Evolutionary conservation across 164 flowering plant species (phyloP).

Genomic region (Warburgia ugandensis): DNA sequence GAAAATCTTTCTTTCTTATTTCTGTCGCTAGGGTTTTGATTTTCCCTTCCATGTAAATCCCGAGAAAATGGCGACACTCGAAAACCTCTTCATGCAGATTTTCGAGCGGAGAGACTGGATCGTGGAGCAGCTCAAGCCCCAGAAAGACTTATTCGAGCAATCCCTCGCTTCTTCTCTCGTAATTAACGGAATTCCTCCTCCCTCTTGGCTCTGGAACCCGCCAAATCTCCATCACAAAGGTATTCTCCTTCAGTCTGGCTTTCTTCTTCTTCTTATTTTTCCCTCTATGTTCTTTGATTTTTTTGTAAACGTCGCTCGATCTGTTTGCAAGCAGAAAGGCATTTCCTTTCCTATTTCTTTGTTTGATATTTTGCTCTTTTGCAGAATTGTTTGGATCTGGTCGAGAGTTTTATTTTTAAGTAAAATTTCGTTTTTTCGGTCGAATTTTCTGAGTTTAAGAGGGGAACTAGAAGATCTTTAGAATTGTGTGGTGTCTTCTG

Average conservation of each 20-base stretch:
- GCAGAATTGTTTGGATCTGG: no score
- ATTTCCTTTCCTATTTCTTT: not conserved
- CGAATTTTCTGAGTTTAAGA: not conserved
- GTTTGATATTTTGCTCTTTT: not conserved
- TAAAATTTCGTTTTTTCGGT: not conserved
- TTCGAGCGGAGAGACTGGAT: slow-evolving; percentile 60
- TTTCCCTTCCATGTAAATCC: not conserved
- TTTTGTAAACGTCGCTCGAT: no score
- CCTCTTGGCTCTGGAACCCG: slow-evolving; percentile 54
- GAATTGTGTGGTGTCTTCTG: no score
- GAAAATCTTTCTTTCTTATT: not conserved
- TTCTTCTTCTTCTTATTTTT: not conserved
- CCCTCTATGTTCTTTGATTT: no score
- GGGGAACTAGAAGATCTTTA: no score
- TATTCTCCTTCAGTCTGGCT: slow-evolving; percentile 4
- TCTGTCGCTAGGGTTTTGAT: not conserved
- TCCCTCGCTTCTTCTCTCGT: slow-evolving; percentile 55
- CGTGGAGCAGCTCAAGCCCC: slow-evolving; percentile 53
- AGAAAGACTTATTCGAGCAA: slow-evolving; percentile 42
- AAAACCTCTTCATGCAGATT: slow-evolving; percentile 66
- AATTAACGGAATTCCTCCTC: slow-evolving; percentile 64
- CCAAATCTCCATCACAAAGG: slow-evolving; percentile 28
- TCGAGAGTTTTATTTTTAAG: no score
- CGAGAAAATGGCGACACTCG: slow-evolving; percentile 37
- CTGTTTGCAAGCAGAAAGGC: no score